Evolutionary conservation across 1,284 basidiomycete species (phyloP).

Genomic region (Malassezia nana): DNA sequence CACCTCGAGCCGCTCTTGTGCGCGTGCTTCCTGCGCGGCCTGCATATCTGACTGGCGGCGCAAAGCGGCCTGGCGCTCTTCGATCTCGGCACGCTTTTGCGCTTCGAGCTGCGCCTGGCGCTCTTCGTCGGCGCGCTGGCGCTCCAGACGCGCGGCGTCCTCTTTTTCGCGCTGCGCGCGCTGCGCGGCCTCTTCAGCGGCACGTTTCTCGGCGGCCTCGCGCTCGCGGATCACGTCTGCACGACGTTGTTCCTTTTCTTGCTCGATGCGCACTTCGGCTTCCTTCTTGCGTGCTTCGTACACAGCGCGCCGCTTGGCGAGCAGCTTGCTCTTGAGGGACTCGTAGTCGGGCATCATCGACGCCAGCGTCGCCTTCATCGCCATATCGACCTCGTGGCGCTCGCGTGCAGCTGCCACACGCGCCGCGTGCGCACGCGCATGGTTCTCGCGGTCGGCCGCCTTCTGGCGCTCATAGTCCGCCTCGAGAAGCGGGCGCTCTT

Average conservation of each 20-base stretch:
- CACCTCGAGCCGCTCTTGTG: slow-evolving; percentile 19
- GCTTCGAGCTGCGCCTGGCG: slow-evolving; percentile 41
- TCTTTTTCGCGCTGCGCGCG: slow-evolving; percentile 9
- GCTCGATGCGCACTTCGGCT: slow-evolving; percentile 65
- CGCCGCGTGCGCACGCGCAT: slow-evolving; percentile 51
- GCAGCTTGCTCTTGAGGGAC: slow-evolving; percentile 57
- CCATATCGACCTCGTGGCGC: slow-evolving; percentile 63
- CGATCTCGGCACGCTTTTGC: slow-evolving; percentile 42
- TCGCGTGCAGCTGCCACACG: slow-evolving; percentile 56
- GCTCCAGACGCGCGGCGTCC: slow-evolving; percentile 24
- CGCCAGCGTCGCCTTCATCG: slow-evolving; percentile 66
- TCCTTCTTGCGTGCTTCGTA: slow-evolving; percentile 58
- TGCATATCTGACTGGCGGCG: slow-evolving; percentile 34
- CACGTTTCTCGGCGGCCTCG: slow-evolving; percentile 37
- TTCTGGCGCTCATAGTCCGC: slow-evolving; percentile 78
- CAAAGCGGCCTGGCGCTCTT: slow-evolving; percentile 40
- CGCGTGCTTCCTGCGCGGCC: slow-evolving; percentile 34
- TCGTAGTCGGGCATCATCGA: slow-evolving; percentile 69
- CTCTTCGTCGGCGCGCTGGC: slow-evolving; percentile 31
- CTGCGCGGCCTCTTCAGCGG: slow-evolving; percentile 24
- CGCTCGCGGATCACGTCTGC: slow-evolving; percentile 29
- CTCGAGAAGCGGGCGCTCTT: slow-evolving; percentile 74
- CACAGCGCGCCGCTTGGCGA: slow-evolving; percentile 62
- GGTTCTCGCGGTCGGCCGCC: slow-evolving; percentile 62
- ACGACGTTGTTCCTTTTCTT: slow-evolving; percentile 69